These are phyloP conservation scores for Davidsoniella australis DNA, from an alignment of 2,329 filamentous ascomycete genomes.

Conservation along the genomic window DNA sequence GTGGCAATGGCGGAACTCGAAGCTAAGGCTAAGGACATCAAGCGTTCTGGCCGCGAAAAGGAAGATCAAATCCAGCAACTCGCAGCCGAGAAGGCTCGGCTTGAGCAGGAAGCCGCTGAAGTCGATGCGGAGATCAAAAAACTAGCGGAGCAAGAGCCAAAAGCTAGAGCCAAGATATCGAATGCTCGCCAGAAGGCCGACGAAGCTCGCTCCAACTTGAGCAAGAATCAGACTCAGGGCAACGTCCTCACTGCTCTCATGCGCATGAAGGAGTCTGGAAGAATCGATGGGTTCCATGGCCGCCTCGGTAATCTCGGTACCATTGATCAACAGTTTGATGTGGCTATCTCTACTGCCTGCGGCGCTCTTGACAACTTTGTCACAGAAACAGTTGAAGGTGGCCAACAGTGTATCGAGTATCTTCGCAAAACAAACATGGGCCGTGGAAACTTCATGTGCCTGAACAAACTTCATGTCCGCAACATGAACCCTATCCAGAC, in stretches of 20 bases:
- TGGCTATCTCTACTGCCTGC: conserved; percentile 96
- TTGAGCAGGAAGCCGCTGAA: conserved; percentile 59
- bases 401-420: conserved; percentile 96
- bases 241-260: conserved; percentile 84
- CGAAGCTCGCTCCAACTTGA: conserved; percentile 78
- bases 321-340: conserved; percentile 86
- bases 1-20: conserved; percentile 72
- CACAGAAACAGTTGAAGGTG: conserved; percentile 86
- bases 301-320: conserved; percentile 84
- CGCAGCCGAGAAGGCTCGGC: conserved; percentile 50
- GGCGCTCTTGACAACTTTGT: conserved; percentile 87
- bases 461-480: conserved; percentile 68
- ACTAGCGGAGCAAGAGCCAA: conserved; percentile 60
- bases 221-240: conserved; percentile 79
- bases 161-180: conserved; percentile 69
- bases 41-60: conserved; percentile 56
- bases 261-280: conserved; percentile 86
- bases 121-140: conserved; percentile 57
- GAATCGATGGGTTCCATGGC: conserved; percentile 93
- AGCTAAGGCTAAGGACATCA: conserved; percentile 56
- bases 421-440: conserved; percentile 94
- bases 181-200: conserved; percentile 87
- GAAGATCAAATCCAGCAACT: conserved; percentile 57
- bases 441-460: conserved; percentile 88
- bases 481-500: conserved; percentile 70